Percentiles rank a stretch among this genome's conserved stretches.
These are phyloP conservation scores for Saccharomycopsis olivae DNA, from an alignment of 805 yeast genomes.

Conservation along the genomic window DNA sequence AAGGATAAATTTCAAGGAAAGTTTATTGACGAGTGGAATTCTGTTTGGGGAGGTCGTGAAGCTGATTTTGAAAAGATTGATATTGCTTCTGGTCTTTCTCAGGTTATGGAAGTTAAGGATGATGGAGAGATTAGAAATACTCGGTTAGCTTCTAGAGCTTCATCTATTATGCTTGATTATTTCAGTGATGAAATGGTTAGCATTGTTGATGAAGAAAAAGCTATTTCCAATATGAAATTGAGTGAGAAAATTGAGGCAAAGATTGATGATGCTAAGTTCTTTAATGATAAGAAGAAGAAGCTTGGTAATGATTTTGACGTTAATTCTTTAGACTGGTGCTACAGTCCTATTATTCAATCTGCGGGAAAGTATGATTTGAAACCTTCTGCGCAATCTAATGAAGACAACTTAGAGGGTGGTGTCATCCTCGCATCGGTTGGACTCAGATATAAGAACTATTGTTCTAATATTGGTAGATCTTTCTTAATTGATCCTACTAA, in stretches of 20 bases:
- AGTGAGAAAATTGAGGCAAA: conserved; percentile 70
- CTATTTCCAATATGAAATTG: conserved; percentile 60
- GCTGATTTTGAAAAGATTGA: conserved; percentile 34
- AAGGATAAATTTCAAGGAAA: conserved; percentile 80
- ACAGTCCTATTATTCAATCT: conserved; percentile 82
- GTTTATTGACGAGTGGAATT: conserved; percentile 72
- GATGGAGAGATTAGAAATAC: conserved; percentile 59
- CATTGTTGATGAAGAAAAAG: conserved; percentile 77
- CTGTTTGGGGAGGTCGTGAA: conserved; percentile 29
- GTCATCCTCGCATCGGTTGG: conserved; percentile 80
- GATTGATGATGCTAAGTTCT: conserved; percentile 70
- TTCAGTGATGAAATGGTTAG: conserved; percentile 83
- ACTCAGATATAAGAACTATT: conserved; percentile 76
- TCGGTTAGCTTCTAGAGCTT: conserved; percentile 64
- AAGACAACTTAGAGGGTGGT: conserved; percentile 57
- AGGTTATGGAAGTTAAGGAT: conserved; percentile 65
- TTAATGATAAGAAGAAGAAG: conserved; percentile 42
- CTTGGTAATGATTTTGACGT: conserved; percentile 63
- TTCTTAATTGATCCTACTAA: conserved; percentile 82
- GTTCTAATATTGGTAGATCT: conserved; percentile 81
- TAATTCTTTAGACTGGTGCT: conserved; percentile 82
- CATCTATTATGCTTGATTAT: conserved; percentile 67
- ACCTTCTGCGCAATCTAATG: conserved; percentile 71
- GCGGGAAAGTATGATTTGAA: conserved; percentile 77
- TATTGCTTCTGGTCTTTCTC: conserved; percentile 43